Percentiles rank a stretch among this genome's conserved stretches.
Conservation (phyloP, 2,329 filamentous ascomycete genomes). For the Aspergillus brunneoviolaceus region DNA sequence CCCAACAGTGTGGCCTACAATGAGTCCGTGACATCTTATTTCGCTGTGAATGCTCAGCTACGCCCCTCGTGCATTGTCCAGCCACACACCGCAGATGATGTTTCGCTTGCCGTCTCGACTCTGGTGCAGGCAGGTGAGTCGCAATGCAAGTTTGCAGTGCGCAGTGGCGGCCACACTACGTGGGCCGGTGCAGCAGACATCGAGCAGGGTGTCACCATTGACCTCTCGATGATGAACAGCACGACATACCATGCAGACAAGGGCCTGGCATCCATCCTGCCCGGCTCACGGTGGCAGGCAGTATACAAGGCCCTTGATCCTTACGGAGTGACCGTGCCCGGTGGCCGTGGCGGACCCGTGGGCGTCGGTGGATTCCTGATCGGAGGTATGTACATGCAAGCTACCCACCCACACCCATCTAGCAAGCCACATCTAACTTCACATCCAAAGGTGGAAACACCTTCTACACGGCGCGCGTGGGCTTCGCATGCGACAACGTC, state of each 20-base stretch:
- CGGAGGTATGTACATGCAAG: constrained; percentile 15
- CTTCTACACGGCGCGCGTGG: constrained; percentile 48
- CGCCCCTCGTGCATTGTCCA: constrained; percentile 27
- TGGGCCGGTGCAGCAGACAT: constrained; percentile 44
- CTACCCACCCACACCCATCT: no score
- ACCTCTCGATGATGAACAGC: constrained; percentile 31
- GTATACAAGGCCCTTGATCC: constrained; percentile 20
- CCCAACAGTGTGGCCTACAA: constrained; percentile 19
- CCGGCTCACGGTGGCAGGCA: constrained; percentile 21
- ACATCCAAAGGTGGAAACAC: constrained; percentile 41
- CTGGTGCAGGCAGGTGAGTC: constrained; percentile 9
- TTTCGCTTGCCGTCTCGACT: constrained; percentile 23
- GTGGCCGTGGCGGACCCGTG: constrained; percentile 23
- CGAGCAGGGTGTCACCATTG: constrained; percentile 45
- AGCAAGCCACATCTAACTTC: neutral
- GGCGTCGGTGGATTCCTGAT: constrained; percentile 26
- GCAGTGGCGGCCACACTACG: constrained; percentile 46
- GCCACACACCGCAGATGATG: constrained; percentile 22
- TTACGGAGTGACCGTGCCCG: constrained; percentile 19
- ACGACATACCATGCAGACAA: constrained; percentile 17
- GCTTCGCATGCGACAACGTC: constrained; percentile 54
- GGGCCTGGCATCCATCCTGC: constrained; percentile 15
- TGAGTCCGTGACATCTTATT: constrained; percentile 23
- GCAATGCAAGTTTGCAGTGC: constrained; percentile 34
- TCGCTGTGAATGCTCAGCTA: constrained; percentile 24